Percentiles rank a stretch among this genome's conserved stretches.
Evolutionary conservation across 2,329 filamentous ascomycete genomes (phyloP).

Genomic region (Myotisia sp.): DNA sequence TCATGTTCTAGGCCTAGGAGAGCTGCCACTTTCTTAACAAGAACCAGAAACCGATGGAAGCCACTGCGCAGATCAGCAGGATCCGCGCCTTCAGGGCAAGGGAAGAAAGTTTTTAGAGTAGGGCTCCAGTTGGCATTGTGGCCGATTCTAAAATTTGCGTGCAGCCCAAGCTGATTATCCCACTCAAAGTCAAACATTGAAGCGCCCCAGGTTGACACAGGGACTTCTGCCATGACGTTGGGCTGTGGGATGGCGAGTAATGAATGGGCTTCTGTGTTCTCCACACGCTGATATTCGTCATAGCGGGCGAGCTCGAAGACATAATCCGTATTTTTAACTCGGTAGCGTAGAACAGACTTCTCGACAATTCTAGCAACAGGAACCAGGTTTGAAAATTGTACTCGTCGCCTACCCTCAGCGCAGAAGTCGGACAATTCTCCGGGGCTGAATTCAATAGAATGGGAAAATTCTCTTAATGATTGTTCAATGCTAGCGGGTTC

Average conservation of each 20-base stretch:
- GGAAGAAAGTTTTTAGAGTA: constrained; percentile 25
- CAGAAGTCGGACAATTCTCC: constrained; percentile 15
- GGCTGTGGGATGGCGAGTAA: neutral
- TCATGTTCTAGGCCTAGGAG: constrained; percentile 17
- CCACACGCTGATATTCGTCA: constrained; percentile 21
- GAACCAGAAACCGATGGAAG: constrained; percentile 24
- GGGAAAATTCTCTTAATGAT: constrained; percentile 19
- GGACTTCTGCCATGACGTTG: constrained; percentile 14
- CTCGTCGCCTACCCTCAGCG: constrained; percentile 17
- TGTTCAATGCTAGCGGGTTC: constrained; percentile 16
- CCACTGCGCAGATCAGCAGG: constrained; percentile 15
- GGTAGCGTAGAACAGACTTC: constrained; percentile 27
- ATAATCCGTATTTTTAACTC: constrained; percentile 27
- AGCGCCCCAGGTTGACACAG: constrained; percentile 25
- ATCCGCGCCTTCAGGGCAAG: constrained; percentile 12
- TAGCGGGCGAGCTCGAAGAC: constrained; percentile 32
- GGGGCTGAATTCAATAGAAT: constrained; percentile 17
- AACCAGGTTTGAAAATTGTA: constrained; percentile 17
- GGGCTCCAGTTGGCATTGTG: constrained; percentile 22
- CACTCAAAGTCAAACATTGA: constrained; percentile 26
- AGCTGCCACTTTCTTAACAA: constrained; percentile 22
- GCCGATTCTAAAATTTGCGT: constrained; percentile 22
- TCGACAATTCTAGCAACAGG: constrained; percentile 24
- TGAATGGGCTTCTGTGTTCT: neutral
- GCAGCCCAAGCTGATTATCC: constrained; percentile 28